Evolutionary conservation across 2,329 filamentous ascomycete genomes (phyloP), one percentile per base, ranked within the genome.

Genomic region (Colletotrichum liriopes): DNA sequence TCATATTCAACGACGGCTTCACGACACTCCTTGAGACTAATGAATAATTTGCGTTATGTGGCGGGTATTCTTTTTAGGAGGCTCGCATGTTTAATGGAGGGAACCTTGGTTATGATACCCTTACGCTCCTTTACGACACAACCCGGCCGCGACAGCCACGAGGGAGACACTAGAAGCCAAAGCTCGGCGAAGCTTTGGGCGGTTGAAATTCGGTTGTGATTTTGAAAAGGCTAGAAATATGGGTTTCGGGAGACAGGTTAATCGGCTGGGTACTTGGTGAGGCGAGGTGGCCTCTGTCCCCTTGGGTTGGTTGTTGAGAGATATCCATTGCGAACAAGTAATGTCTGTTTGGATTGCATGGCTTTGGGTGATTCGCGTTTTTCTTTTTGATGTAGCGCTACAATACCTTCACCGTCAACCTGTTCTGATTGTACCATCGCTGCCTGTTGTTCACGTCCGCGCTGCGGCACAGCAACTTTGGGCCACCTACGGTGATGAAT

Each of bases 1-100:
- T 39, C 29, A 32, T 16, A 35, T 65, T 59, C 32, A 23, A 59
- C 39, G 26, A 66, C 65, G 12, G 7, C 16, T 70, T 73, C 70
- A 74, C 70, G 65, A 73, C 72, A 74, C 61, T 74, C 65, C 26
- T 62, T 73, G 6, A 45, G 1, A 20, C 23, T 61, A 51, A 72
- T 52, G 55, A 65, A 65, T 73, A 67, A 49, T 73, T 62, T 56
- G 32, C 35, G 39, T 58, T 49, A 60, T 37, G 39, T 20, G 68
- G 47, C 2, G 52, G 49, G 47, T 43, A 45, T 32, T 32, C 14
- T 39, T 58, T 56, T 23, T 58, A 43, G 26, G 26, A n/a, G 0
- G 59, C 32, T 51, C 65, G 37, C 26, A 64, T 64, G 49, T 65
- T 59, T 41, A 23, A 61, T 61, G 39, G 35, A 16, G 37, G 54